These are phyloP conservation scores for Zymoseptoria brevis DNA, from an alignment of 2,329 filamentous ascomycete species.

Conservation along the genomic window DNA sequence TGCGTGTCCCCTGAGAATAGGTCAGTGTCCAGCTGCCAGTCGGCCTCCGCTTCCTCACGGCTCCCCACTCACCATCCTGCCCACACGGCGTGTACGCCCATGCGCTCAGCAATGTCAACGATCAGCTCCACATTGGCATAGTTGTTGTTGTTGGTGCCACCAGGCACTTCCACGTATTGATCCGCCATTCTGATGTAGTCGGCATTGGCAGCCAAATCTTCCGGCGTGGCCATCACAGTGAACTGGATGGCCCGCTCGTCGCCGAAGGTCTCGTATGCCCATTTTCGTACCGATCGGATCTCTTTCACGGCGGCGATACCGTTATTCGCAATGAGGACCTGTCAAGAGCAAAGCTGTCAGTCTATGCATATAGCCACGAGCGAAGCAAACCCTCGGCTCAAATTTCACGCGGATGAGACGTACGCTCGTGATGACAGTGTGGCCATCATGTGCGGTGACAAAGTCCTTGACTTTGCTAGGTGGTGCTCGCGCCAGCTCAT, in stretches of 20 bases:
- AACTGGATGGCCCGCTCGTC: slow-evolving; percentile 98
- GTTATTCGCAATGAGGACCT: slow-evolving; percentile 99
- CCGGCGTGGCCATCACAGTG: slow-evolving; percentile 98
- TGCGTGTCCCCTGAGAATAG: slow-evolving; percentile 68
- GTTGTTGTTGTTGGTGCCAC: slow-evolving; percentile 99
- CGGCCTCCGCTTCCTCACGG: neutral
- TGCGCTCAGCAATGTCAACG: slow-evolving; percentile 95
- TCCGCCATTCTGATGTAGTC: slow-evolving; percentile 99
- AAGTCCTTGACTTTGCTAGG: slow-evolving; percentile 93
- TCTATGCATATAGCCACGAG: slow-evolving; percentile 1
- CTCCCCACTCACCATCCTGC: slow-evolving; percentile 72
- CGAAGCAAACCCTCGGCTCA: neutral
- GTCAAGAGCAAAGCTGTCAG: slow-evolving; percentile 14
- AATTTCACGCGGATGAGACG: slow-evolving; percentile 33
- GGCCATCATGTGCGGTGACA: slow-evolving; percentile 77
- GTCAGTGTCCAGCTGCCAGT: slow-evolving; percentile 14
- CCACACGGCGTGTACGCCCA: slow-evolving; percentile 98
- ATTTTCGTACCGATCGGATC: slow-evolving; percentile 98
- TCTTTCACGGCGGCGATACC: slow-evolving; percentile 99
- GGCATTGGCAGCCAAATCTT: slow-evolving; percentile 93
- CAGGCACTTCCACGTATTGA: slow-evolving; percentile 97
- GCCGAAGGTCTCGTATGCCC: slow-evolving; percentile 99
- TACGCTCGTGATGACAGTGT: slow-evolving; percentile 97
- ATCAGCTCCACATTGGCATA: slow-evolving; percentile 99
- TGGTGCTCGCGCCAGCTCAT: slow-evolving; percentile 71